These are phyloP conservation scores for Scheffersomyces lignosus DNA, from an alignment of 805 yeast species.

Conservation along the genomic window DNA sequence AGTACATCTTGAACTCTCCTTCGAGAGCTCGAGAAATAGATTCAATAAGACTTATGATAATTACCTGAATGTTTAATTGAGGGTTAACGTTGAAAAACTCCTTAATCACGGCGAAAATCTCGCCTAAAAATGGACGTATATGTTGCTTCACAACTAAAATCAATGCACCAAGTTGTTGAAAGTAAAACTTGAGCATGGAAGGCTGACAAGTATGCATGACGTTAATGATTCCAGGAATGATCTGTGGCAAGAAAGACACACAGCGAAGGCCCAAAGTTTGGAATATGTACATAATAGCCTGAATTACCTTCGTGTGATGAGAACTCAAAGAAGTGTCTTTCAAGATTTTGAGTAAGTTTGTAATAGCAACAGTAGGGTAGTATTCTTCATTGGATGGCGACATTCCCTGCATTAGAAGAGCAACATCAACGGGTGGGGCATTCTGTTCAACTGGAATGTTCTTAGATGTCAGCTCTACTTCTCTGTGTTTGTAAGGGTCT, in stretches of 20 bases:
- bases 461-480: slow-evolving; percentile 73
- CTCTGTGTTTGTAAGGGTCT: slow-evolving; percentile 94
- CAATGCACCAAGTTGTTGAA: slow-evolving; percentile 81
- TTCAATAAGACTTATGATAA: slow-evolving; percentile 78
- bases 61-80: slow-evolving; percentile 64
- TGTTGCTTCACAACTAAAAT: slow-evolving; percentile 85
- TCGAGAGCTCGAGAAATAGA: slow-evolving; percentile 82
- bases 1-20: slow-evolving; percentile 84
- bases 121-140: slow-evolving; percentile 76
- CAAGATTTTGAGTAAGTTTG: slow-evolving; percentile 76
- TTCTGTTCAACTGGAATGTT: slow-evolving; percentile 65
- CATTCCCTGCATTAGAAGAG: slow-evolving; percentile 88
- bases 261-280: slow-evolving; percentile 86
- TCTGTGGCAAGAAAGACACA: slow-evolving; percentile 83
- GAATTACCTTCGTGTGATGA: slow-evolving; percentile 91
- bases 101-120: slow-evolving; percentile 70
- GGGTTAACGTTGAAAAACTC: slow-evolving; percentile 59
- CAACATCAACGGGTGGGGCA: slow-evolving; percentile 88
- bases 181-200: slow-evolving; percentile 79
- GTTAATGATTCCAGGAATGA: slow-evolving; percentile 80
- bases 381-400: slow-evolving; percentile 92
- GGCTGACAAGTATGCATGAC: slow-evolving; percentile 84
- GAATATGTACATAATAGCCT: slow-evolving; percentile 88
- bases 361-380: slow-evolving; percentile 92
- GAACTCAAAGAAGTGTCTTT: slow-evolving; percentile 81